Conservation (phyloP, 1,284 basidiomycete species). For the Malassezia caprae region DNA sequence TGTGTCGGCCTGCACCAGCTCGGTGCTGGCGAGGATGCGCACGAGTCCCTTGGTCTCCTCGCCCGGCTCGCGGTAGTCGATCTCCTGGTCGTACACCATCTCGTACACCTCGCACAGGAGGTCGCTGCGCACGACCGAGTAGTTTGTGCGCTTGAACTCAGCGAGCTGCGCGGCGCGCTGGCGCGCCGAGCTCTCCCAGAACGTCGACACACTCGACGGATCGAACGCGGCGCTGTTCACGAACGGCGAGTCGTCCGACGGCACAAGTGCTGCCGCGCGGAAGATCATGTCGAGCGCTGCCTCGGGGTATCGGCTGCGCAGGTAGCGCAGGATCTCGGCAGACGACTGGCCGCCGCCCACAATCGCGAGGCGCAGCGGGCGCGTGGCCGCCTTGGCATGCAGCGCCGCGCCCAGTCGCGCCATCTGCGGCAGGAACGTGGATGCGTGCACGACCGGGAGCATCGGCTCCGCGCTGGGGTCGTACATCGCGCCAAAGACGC, state of each 20-base stretch:
- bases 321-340: conserved; percentile 42
- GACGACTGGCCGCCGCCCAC: conserved; percentile 44
- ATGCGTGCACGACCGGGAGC: conserved; percentile 35
- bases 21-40: conserved; percentile 19
- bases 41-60: conserved; percentile 22
- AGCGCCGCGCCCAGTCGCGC: conserved; percentile 26
- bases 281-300: conserved; percentile 42
- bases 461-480: conserved; percentile 6
- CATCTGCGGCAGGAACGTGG: conserved; percentile 37
- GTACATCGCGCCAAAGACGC: conserved; percentile 25
- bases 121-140: conserved; percentile 40
- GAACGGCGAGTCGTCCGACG: conserved; percentile 44
- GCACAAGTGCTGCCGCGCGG: conserved; percentile 40
- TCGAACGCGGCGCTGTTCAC: conserved; percentile 46
- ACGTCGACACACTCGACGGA: conserved; percentile 39
- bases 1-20: conserved; percentile 17
- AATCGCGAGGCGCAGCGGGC: conserved; percentile 35
- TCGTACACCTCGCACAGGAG: conserved; percentile 39
- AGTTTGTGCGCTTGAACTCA: conserved; percentile 47
- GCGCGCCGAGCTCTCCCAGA: conserved; percentile 31
- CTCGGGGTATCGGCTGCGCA: conserved; percentile 37
- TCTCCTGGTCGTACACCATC: conserved; percentile 40
- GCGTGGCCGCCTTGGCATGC: conserved; percentile 11
- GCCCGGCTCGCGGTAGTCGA: conserved; percentile 32
- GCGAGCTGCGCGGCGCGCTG: conserved; percentile 32